These are phyloP conservation scores for Botrytis deweyae DNA, from an alignment of 2,329 filamentous ascomycete genomes.

Conservation along the genomic window DNA sequence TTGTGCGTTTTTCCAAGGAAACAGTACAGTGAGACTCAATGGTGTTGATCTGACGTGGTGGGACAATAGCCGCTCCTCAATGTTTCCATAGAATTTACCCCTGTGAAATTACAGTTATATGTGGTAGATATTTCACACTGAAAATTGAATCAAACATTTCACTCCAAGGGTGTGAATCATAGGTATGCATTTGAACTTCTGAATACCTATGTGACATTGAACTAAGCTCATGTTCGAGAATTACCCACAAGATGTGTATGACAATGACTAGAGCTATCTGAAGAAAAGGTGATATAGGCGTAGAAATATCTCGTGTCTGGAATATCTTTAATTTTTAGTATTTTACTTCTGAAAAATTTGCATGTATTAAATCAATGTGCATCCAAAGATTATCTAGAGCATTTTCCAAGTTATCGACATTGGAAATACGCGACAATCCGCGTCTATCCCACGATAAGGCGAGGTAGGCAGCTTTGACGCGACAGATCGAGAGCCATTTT, in stretches of 20 bases:
- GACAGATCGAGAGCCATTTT: neutral
- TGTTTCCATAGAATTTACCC: too few relatives aligned
- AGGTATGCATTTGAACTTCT: neutral
- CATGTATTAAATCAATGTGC: neutral
- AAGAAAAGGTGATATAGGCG: neutral
- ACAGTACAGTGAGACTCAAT: neutral
- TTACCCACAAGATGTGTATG: neutral
- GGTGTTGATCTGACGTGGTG: neutral
- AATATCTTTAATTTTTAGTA: neutral
- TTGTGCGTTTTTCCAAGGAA: neutral
- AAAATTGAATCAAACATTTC: neutral
- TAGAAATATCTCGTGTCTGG: rapidly evolving
- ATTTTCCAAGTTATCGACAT: neutral
- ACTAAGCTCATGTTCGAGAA: rapidly evolving
- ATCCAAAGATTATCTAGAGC: neutral
- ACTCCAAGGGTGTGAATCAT: too few relatives aligned
- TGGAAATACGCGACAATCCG: neutral
- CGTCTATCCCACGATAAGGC: neutral
- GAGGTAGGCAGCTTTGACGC: too few relatives aligned
- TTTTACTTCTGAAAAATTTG: neutral
- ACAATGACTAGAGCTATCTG: neutral
- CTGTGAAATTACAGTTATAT: too few relatives aligned
- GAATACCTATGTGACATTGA: neutral
- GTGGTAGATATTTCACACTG: rapidly evolving
- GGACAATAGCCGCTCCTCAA: too few relatives aligned